A percentile compares a stretch with the other conserved stretches of the same genome.
These are phyloP conservation scores for Capronia epimyces DNA, from an alignment of 2,329 filamentous ascomycete species.

Conservation along the genomic window DNA sequence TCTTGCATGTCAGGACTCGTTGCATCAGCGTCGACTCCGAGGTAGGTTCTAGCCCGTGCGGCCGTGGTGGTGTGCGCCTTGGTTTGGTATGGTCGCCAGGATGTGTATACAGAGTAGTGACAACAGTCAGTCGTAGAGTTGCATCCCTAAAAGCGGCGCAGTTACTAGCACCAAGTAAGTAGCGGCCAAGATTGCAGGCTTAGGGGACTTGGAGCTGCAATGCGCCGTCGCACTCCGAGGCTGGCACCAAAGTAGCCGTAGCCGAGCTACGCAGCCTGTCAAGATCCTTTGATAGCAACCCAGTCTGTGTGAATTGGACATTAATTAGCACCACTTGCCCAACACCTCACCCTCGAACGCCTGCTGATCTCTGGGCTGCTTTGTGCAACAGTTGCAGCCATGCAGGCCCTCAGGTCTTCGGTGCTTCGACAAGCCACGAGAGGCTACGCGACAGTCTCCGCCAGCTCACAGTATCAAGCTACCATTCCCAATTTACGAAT, in stretches of 20 bases:
- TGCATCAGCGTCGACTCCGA: too few species aligned
- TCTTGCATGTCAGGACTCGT: too few species aligned
- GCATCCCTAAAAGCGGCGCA: too few species aligned
- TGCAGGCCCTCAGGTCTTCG: conserved; percentile 78
- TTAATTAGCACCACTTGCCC: background rate
- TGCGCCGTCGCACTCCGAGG: too few species aligned
- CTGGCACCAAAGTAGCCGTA: background rate
- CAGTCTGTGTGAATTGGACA: background rate
- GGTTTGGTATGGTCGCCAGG: too few species aligned
- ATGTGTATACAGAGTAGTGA: too few species aligned
- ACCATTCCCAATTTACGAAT: conserved; percentile 86
- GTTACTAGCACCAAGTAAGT: too few species aligned
- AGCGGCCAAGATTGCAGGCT: too few species aligned
- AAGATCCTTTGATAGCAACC: background rate
- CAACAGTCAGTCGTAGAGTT: too few species aligned
- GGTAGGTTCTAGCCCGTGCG: too few species aligned
- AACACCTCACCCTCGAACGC: background rate
- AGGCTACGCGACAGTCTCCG: conserved; percentile 65
- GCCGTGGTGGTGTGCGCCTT: too few species aligned
- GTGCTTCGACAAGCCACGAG: conserved; percentile 63
- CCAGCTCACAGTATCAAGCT: conserved; percentile 53
- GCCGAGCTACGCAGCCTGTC: conserved; percentile 1
- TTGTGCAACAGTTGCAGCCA: conserved; percentile 37
- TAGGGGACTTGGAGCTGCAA: too few species aligned
- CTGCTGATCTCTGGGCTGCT: conserved; percentile 1